phyloP scores from a whole-genome alignment of 1,284 basidiomycete genomes.

The Fomitiporia mediterranea region DNA sequence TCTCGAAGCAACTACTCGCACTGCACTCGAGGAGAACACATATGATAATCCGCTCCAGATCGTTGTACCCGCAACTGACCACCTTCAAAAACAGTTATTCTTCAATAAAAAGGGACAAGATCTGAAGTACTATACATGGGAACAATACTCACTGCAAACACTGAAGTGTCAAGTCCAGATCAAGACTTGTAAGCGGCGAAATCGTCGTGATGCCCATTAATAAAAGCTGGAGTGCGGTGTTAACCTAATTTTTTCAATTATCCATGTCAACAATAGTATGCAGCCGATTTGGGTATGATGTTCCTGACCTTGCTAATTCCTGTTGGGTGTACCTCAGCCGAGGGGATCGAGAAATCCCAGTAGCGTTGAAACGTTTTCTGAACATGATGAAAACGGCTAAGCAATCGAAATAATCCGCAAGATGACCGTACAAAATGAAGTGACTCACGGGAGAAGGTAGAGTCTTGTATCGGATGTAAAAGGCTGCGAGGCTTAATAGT shows the following conservation, averaged over 20 bases:
- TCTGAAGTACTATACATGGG: background rate
- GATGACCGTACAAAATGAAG: too few species aligned
- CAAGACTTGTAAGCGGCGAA: conserved; percentile 70
- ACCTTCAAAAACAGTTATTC: conserved; percentile 43
- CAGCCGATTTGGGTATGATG: background rate
- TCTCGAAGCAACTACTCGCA: conserved; percentile 41
- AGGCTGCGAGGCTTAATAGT: conserved; percentile 83
- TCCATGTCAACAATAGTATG: background rate
- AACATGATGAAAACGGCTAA: conserved; percentile 10
- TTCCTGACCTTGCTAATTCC: conserved; percentile 76
- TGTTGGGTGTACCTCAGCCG: conserved; percentile 90
- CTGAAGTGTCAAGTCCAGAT: conserved; percentile 51
- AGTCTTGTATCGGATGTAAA: conserved; percentile 91
- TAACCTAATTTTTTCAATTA: conserved; percentile 55
- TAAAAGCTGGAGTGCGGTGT: conserved; percentile 88
- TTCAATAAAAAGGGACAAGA: too few species aligned
- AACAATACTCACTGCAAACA: conserved; percentile 53
- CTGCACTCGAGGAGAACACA: conserved; percentile 67
- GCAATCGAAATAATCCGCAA: too few species aligned
- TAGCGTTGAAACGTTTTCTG: conserved; percentile 91
- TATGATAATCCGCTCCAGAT: conserved; percentile 92
- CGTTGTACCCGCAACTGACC: conserved; percentile 84
- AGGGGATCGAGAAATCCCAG: conserved; percentile 93
- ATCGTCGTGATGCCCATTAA: conserved; percentile 89
- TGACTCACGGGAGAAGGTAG: conserved; percentile 76